These are phyloP conservation scores for Vaccinium vitisidaea DNA, from an alignment of 148 eudicot species.

Conservation along the genomic window DNA sequence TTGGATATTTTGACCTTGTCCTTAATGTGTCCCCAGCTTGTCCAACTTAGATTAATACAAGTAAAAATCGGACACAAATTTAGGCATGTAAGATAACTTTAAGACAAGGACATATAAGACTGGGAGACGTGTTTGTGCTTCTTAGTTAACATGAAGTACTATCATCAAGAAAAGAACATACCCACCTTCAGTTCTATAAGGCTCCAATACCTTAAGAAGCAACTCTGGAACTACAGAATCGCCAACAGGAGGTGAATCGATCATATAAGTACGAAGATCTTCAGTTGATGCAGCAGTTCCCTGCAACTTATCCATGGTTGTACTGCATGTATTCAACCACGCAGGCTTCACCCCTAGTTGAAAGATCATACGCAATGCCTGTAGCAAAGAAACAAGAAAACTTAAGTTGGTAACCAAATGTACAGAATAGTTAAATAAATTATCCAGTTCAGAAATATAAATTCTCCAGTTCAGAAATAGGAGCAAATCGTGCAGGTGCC, in stretches of 20 bases:
- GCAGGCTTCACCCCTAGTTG: conserved; percentile 91
- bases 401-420: not conserved
- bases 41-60: not conserved
- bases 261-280: conserved; percentile 90
- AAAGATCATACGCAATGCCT: conserved; percentile 95
- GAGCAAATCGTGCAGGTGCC: not conserved
- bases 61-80: not conserved
- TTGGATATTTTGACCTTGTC: not conserved
- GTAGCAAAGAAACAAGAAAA: conserved; percentile 19
- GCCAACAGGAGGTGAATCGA: conserved; percentile 65
- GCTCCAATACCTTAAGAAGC: conserved; percentile 96
- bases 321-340: conserved; percentile 70
- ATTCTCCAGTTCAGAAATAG: not conserved
- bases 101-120: not conserved
- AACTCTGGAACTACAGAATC: conserved; percentile 94
- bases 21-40: not conserved
- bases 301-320: conserved; percentile 45
- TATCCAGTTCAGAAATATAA: not conserved
- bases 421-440: not conserved
- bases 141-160: conserved; percentile 3
- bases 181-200: conserved; percentile 88
- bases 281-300: conserved; percentile 53
- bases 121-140: not conserved
- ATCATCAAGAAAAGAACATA: conserved; percentile 10
- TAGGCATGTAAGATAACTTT: not conserved